Percentiles rank a stretch among this genome's conserved stretches.
phyloP scores from a whole-genome alignment of 202 grass and related monocot genomes.

The Saccharum hybrid region DNA sequence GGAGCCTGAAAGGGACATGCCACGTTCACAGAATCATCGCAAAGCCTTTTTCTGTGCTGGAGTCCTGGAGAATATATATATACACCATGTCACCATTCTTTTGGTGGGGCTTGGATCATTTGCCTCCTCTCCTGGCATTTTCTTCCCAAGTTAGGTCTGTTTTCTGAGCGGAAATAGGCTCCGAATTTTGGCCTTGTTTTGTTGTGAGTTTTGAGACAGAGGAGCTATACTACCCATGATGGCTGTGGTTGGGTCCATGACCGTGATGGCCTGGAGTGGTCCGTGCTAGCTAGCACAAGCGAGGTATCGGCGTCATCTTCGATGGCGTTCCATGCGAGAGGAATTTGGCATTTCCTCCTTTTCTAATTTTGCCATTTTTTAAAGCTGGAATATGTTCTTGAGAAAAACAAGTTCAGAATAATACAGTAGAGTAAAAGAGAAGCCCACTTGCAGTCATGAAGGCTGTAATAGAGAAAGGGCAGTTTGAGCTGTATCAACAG shows the following conservation, averaged over 20 bases:
- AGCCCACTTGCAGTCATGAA: constrained; percentile 32
- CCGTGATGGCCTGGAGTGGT: constrained; percentile 5
- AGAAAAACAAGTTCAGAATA: constrained; percentile 10
- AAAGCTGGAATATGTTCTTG: constrained; percentile 36
- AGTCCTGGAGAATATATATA: constrained; percentile 30
- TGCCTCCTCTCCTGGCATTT: background rate
- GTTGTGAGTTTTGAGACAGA: background rate
- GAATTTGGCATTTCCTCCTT: background rate
- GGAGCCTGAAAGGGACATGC: constrained; percentile 9
- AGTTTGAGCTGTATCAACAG: constrained; percentile 21
- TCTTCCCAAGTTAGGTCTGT: background rate
- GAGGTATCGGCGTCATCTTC: constrained; percentile 3
- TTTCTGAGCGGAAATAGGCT: background rate
- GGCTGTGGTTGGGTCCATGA: background rate
- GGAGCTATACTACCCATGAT: background rate
- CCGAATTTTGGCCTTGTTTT: background rate
- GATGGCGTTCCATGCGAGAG: constrained; percentile 22
- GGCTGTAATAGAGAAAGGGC: background rate
- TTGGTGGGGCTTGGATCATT: background rate
- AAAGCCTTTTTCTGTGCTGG: constrained; percentile 1
- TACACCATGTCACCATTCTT: background rate
- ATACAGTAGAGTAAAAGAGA: background rate
- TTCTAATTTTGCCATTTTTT: background rate
- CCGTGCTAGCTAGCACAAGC: constrained; percentile 30
- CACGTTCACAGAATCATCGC: constrained; percentile 14